Evolutionary conservation across 345 rosid species (phyloP).

Genomic region (Boechera retrofracta): DNA sequence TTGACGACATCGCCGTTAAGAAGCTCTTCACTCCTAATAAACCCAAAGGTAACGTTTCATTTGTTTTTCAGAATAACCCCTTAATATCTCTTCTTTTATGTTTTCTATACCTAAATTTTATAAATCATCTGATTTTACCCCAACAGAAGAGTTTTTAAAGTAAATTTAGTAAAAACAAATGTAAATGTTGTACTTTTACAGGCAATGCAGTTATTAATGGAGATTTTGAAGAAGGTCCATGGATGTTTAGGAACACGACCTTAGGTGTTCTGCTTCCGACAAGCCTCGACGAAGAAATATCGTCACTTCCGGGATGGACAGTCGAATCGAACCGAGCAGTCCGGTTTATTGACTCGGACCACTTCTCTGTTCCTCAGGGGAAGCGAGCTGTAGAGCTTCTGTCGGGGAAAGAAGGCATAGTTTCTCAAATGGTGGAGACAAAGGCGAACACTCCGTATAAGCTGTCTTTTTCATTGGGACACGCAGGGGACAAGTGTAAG

Average conservation of each 20-base stretch:
- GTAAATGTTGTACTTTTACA: constrained; percentile 31
- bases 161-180: background rate
- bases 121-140: background rate
- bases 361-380: constrained; percentile 78
- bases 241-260: constrained; percentile 83
- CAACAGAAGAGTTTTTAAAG: background rate
- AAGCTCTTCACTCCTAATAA: constrained; percentile 75
- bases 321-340: constrained; percentile 90
- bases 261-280: constrained; percentile 89
- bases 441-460: constrained; percentile 56
- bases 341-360: constrained; percentile 83
- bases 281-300: constrained; percentile 78
- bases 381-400: constrained; percentile 85
- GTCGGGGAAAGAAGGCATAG: constrained; percentile 94
- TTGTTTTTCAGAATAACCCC: background rate
- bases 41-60: constrained; percentile 59
- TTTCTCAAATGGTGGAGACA: constrained; percentile 93
- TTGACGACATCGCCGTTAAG: constrained; percentile 83
- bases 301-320: constrained; percentile 92
- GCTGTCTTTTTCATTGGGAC: constrained; percentile 74
- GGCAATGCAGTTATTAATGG: constrained; percentile 89
- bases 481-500: constrained; percentile 87
- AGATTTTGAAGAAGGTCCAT: constrained; percentile 91
- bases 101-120: too few relatives aligned
- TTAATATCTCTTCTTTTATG: too few relatives aligned